Conservation (phyloP, 176 grass and related monocot species). For the Zea mays region DNA sequence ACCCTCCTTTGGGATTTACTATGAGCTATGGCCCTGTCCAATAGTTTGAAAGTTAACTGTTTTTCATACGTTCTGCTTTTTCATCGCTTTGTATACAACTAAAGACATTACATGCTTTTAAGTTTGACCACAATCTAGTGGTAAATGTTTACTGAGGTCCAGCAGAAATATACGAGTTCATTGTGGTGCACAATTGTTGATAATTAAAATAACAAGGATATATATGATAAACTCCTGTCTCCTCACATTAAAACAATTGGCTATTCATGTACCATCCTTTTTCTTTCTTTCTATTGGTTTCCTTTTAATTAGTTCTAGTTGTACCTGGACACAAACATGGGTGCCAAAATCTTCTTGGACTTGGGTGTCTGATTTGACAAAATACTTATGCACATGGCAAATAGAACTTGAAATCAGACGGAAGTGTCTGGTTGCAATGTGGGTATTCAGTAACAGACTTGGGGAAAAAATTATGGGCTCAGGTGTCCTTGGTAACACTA, state of each 20-base stretch:
- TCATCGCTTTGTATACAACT: neutral
- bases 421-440: neutral
- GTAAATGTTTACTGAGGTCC: conserved; percentile 12
- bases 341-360: neutral
- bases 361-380: neutral
- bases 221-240: neutral
- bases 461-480: neutral
- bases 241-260: neutral
- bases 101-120: neutral
- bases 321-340: neutral
- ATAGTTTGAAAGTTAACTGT: neutral
- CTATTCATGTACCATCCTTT: neutral
- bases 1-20: neutral
- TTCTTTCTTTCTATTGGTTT: neutral
- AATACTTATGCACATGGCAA: neutral
- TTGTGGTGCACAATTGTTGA: conserved; percentile 12
- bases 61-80: no score
- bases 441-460: neutral
- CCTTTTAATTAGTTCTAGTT: neutral
- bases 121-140: neutral
- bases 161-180: conserved; percentile 6
- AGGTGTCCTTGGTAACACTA: neutral
- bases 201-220: conserved; percentile 6
- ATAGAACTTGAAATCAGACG: neutral
- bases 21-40: neutral